These are phyloP conservation scores for Pulveroboletus sp. DNA, from an alignment of 768 basidiomycete genomes.

Conservation along the genomic window DNA sequence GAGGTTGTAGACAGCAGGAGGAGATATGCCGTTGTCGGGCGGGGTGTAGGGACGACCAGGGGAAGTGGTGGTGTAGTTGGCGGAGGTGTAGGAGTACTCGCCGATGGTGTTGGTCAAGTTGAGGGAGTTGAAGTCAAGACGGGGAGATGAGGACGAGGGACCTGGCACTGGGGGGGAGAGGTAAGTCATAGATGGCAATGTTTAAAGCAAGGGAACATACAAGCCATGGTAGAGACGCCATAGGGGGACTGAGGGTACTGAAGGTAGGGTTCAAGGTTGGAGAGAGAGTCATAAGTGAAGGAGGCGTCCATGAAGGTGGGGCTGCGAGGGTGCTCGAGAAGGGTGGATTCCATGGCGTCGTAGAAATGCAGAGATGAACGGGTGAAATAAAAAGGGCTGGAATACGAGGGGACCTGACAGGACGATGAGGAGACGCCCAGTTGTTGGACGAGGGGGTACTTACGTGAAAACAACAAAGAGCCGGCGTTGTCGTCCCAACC, in stretches of 20 bases:
- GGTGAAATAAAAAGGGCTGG: constrained; percentile 32
- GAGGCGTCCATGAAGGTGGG: constrained; percentile 47
- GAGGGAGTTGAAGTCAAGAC: constrained; percentile 59
- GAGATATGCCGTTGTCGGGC: constrained; percentile 60
- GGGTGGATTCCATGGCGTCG: constrained; percentile 43
- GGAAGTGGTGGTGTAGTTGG: constrained; percentile 49
- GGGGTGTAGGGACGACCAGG: constrained; percentile 67
- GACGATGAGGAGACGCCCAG: neutral
- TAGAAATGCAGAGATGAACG: constrained; percentile 35
- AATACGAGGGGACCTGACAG: constrained; percentile 29
- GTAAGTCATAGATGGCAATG: constrained; percentile 5
- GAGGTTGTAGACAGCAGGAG: constrained; percentile 67
- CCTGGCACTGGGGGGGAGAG: constrained; percentile 41
- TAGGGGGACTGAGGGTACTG: constrained; percentile 67
- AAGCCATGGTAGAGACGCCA: constrained; percentile 53
- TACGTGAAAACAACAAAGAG: constrained; percentile 33
- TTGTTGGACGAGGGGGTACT: constrained; percentile 6
- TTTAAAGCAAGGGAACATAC: constrained; percentile 39
- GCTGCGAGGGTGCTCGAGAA: constrained; percentile 48
- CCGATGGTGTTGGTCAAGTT: constrained; percentile 52
- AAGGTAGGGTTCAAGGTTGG: constrained; percentile 52
- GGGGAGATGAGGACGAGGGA: constrained; percentile 49
- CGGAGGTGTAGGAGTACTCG: constrained; percentile 54
- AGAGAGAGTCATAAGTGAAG: constrained; percentile 43
- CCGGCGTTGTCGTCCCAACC: constrained; percentile 28